Evolutionary conservation across 2,329 filamentous ascomycete genomes (phyloP).

Genomic region (Beauveria caledonica): DNA sequence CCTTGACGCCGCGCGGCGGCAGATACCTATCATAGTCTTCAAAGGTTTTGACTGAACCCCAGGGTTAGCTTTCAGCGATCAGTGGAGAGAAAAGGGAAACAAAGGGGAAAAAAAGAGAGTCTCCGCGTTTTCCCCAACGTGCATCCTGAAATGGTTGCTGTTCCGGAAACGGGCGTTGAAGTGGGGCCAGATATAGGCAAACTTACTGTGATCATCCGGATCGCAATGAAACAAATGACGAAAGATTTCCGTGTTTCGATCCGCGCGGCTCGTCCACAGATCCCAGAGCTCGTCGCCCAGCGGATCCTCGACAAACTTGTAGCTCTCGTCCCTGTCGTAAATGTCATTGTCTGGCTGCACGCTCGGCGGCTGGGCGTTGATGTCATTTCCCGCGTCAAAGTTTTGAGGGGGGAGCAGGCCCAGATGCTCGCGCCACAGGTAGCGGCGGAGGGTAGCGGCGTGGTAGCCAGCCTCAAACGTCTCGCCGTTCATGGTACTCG

Average conservation of each 20-base stretch:
- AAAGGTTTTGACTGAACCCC: constrained; percentile 63
- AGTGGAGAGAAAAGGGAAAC: background rate
- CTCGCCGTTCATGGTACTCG: constrained; percentile 70
- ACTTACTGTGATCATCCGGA: constrained; percentile 72
- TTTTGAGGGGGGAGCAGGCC: constrained; percentile 71
- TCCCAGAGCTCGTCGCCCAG: constrained; percentile 58
- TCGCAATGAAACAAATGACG: constrained; percentile 79
- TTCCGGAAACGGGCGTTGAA: background rate
- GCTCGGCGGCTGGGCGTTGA: constrained; percentile 65
- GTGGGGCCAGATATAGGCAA: too few relatives aligned
- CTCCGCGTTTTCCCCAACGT: background rate
- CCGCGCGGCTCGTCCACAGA: constrained; percentile 61
- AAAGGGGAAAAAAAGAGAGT: background rate
- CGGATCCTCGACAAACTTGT: constrained; percentile 62
- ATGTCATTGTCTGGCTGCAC: constrained; percentile 58
- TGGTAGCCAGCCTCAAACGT: constrained; percentile 73
- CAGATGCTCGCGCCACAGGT: constrained; percentile 85
- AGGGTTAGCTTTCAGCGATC: constrained; percentile 12
- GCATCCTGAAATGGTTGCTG: constrained; percentile 8
- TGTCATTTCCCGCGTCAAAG: constrained; percentile 56
- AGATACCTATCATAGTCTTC: constrained; percentile 80
- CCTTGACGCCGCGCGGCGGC: constrained; percentile 60
- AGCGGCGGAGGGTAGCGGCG: constrained; percentile 70
- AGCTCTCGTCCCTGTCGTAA: constrained; percentile 50
- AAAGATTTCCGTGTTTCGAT: constrained; percentile 65